Percentiles rank a stretch among this genome's conserved stretches.
Conservation (phyloP, 2,329 filamentous ascomycete genomes). For the Xylaria digitata region DNA sequence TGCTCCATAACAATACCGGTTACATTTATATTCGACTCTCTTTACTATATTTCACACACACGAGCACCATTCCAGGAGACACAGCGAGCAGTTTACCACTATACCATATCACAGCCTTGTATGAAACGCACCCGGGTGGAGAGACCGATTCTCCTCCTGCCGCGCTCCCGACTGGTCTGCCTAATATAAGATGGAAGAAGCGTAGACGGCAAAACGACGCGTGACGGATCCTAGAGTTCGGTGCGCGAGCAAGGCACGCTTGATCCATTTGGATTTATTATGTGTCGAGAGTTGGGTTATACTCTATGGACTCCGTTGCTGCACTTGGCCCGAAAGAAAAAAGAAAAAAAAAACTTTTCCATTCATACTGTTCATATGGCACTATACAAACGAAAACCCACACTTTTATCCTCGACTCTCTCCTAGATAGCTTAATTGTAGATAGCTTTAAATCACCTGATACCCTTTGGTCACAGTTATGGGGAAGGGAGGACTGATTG, state of each 20-base stretch:
- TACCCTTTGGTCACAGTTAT: constrained; percentile 47
- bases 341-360: constrained; percentile 25
- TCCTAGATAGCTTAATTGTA: constrained; percentile 48
- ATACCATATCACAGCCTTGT: not conserved
- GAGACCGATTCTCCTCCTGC: constrained; percentile 6
- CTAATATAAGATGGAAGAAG: constrained; percentile 2
- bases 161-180: not conserved
- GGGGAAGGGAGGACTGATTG: constrained; percentile 28
- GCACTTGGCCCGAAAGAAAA: not conserved
- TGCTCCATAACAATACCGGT: constrained; percentile 33
- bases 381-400: constrained; percentile 31
- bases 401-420: constrained; percentile 24
- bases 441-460: constrained; percentile 50
- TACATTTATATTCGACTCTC: constrained; percentile 34
- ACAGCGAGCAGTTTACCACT: constrained; percentile 6
- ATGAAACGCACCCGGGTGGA: not conserved
- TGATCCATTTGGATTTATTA: not conserved
- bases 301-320: not conserved
- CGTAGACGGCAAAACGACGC: not conserved
- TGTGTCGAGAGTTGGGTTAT: not conserved
- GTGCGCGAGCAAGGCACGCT: constrained; percentile 9
- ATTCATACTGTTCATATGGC: constrained; percentile 45
- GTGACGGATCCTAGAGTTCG: not conserved
- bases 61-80: constrained; percentile 13
- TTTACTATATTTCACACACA: constrained; percentile 35